Base-by-base conservation (phyloP, 2,329 filamentous ascomycete species). In the Colletotrichum tanaceti region DNA sequence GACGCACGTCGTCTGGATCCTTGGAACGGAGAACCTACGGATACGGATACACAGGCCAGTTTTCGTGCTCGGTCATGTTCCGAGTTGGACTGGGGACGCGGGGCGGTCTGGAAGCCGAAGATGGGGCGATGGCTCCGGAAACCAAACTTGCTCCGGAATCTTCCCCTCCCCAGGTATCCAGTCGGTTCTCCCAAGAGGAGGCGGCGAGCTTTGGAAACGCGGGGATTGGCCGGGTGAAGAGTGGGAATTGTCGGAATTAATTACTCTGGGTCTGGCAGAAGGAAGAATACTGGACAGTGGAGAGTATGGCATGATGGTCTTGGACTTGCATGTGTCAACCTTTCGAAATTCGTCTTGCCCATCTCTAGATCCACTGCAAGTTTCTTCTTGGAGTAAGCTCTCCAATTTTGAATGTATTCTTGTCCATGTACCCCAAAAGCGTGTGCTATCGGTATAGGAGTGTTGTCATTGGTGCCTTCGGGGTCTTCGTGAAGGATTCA, bases 21-120 rank as follows among this genome's bases (percentile, higher is more conserved):
- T 58, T 32, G 52, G 22, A 9, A 44, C 4, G n/a, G n/a, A n/a
- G n/a, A n/a, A n/a, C n/a, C n/a, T n/a, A n/a, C n/a, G n/a, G n/a
- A n/a, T n/a, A n/a, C n/a, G n/a, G n/a, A n/a, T 32, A 20, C 32
- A 39, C 28, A 5, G 44, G 22, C 10, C 46, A 46, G 43, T 20
- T 63, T 35, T 59, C 55, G 55, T 54, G 35, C 62, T 68, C 65
- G 65, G 62, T 60, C 65, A 68, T 41, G 55, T 55, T 68, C 65
- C 65, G 65, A 44, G 22, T 20, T 46, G 10, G 16, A 35, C 1
- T 39, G 28, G 46, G 44, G 47, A 63, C 53, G 53, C 38, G 60
- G 39, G 54, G 32, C 46, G 39, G 50, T 43, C 53, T 58, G 44
- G 59, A 64, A 46, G 53, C 22, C 7, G 28, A 7, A 46, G 53